Percentiles rank a stretch among this genome's conserved stretches.
Evolutionary conservation across 257 asterid genomes (phyloP).

Genomic region (Gentiana straminea): DNA sequence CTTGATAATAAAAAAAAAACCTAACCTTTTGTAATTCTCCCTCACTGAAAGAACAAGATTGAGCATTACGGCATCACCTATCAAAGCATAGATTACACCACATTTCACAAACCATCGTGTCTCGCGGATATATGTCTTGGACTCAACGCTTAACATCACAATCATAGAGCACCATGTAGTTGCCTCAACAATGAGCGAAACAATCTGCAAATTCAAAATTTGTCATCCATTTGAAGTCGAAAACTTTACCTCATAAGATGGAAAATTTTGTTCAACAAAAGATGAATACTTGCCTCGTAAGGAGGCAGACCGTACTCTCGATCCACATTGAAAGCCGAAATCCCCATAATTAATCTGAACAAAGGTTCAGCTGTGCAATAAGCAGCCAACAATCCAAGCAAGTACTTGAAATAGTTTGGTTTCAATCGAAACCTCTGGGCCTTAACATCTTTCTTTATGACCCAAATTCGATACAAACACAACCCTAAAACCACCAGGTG

Average conservation of each 20-base stretch:
- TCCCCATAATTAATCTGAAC: slow-evolving; percentile 48
- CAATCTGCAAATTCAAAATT: slow-evolving; percentile 37
- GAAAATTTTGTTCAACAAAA: too few relatives aligned
- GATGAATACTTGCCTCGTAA: slow-evolving; percentile 38
- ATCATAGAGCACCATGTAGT: slow-evolving; percentile 65
- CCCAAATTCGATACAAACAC: slow-evolving; percentile 54
- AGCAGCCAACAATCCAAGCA: slow-evolving; percentile 39
- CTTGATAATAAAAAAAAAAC: not conserved
- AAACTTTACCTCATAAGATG: too few relatives aligned
- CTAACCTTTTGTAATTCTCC: slow-evolving; percentile 47
- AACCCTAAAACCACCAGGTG: slow-evolving; percentile 46
- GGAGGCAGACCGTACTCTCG: slow-evolving; percentile 51
- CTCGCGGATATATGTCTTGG: slow-evolving; percentile 57
- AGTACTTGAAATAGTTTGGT: slow-evolving; percentile 47
- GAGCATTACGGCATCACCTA: slow-evolving; percentile 64
- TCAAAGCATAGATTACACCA: slow-evolving; percentile 51
- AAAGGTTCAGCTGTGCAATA: slow-evolving; percentile 61
- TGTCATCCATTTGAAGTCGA: too few relatives aligned
- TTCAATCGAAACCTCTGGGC: slow-evolving; percentile 41
- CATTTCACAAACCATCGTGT: slow-evolving; percentile 82
- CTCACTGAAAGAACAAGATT: slow-evolving; percentile 38
- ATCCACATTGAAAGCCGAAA: slow-evolving; percentile 54
- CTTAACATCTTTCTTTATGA: slow-evolving; percentile 27
- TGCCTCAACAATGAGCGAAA: slow-evolving; percentile 47
- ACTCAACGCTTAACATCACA: slow-evolving; percentile 52